These are phyloP conservation scores for Xanthoparmelia taractica DNA, from an alignment of 495 filamentous ascomycete species.

Conservation along the genomic window DNA sequence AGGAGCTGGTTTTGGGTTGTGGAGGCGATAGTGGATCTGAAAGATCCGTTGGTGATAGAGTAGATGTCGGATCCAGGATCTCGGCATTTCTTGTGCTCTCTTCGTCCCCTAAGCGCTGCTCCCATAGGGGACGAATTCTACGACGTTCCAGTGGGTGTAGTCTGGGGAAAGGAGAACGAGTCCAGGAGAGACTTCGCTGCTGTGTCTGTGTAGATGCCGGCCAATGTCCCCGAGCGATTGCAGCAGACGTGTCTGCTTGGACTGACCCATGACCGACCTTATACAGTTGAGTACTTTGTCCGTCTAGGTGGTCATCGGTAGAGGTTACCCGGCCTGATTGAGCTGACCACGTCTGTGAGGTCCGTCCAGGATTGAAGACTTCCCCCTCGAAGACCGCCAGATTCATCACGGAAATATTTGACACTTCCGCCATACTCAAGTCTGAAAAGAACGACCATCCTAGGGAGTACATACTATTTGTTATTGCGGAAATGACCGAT, in stretches of 20 bases:
- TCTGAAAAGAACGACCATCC: constrained; percentile 16
- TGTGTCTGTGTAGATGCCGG: neutral
- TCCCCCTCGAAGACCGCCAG: constrained; percentile 10
- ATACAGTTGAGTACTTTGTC: neutral
- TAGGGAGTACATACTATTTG: neutral
- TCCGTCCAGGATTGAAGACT: constrained; percentile 6
- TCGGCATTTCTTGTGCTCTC: neutral
- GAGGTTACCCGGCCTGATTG: neutral
- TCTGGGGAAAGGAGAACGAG: neutral
- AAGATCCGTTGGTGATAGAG: neutral
- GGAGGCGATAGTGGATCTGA: neutral
- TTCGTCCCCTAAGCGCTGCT: neutral
- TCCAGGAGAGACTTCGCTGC: neutral
- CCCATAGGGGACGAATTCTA: neutral
- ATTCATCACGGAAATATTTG: constrained; percentile 19
- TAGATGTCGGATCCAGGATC: neutral
- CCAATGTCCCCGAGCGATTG: neutral
- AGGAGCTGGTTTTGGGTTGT: neutral
- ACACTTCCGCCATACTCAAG: constrained; percentile 18
- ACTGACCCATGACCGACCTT: neutral
- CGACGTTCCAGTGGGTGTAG: neutral
- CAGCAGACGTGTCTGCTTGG: no score
- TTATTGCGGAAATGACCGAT: constrained; percentile 6
- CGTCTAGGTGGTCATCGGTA: neutral
- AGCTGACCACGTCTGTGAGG: constrained; percentile 14